Percentiles rank a stretch among this genome's conserved stretches.
Conservation (phyloP, 345 rosid genomes). For the Eucalyptus globulus region DNA sequence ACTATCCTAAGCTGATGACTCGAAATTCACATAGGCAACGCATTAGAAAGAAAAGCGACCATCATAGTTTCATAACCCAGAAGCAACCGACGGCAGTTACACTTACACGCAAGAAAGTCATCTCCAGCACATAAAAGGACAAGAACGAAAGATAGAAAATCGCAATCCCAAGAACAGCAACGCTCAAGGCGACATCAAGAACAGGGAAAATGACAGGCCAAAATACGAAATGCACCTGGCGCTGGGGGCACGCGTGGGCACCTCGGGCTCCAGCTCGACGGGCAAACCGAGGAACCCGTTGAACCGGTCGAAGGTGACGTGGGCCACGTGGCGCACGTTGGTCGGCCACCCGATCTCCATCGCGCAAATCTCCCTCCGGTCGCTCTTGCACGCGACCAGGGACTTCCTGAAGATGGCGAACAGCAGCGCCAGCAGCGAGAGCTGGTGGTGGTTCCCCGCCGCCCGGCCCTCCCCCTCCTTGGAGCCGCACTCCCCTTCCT, state of each 20-base stretch:
- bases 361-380: constrained; percentile 37
- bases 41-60: background rate
- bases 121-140: background rate
- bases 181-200: background rate
- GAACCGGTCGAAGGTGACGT: constrained; percentile 91
- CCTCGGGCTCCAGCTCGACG: constrained; percentile 85
- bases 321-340: constrained; percentile 77
- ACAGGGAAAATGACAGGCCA: background rate
- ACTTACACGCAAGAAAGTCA: background rate
- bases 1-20: background rate
- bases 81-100: background rate
- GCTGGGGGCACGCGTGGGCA: constrained; percentile 75
- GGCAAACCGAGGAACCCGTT: constrained; percentile 91
- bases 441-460: constrained; percentile 31
- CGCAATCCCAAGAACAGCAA: background rate
- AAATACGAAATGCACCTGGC: constrained; percentile 49
- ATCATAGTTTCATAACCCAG: background rate
- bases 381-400: constrained; percentile 49
- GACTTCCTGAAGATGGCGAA: constrained; percentile 67
- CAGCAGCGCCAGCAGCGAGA: constrained; percentile 56
- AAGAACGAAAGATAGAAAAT: background rate
- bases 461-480: background rate
- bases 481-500: background rate
- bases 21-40: background rate
- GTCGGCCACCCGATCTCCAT: constrained; percentile 92